phyloP scores from a whole-genome alignment of 306 rosid species.

The Cotoneaster glaucophyllus region DNA sequence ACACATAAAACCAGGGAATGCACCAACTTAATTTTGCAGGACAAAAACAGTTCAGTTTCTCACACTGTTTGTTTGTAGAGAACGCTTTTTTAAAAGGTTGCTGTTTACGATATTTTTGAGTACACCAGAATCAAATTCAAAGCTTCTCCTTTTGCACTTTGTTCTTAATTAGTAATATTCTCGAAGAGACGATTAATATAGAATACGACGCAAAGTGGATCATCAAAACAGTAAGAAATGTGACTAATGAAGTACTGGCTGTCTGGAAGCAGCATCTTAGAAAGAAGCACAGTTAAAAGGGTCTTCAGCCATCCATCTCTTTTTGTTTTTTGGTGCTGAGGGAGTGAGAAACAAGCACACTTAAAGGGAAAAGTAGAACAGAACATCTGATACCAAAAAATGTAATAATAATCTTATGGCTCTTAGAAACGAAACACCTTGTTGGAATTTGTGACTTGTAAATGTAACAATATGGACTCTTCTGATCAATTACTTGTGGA shows the following conservation, averaged over 20 bases:
- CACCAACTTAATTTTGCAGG: background rate
- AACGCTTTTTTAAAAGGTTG: background rate
- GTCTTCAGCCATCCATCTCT: background rate
- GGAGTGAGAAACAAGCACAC: background rate
- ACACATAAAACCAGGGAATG: background rate
- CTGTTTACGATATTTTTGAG: slow-evolving; percentile 19
- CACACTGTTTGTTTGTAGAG: too few species aligned
- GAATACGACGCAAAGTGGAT: background rate
- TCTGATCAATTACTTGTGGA: too few species aligned
- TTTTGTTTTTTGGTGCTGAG: background rate
- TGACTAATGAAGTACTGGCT: too few species aligned
- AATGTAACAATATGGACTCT: too few species aligned
- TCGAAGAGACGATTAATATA: background rate
- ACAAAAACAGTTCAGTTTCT: too few species aligned
- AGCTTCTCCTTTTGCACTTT: slow-evolving; percentile 14
- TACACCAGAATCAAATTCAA: slow-evolving; percentile 12
- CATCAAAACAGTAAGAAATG: background rate
- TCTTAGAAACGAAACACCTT: too few species aligned
- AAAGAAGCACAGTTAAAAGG: background rate
- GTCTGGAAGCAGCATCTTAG: background rate
- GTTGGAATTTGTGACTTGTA: too few species aligned
- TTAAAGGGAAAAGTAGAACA: background rate
- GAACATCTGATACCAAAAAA: background rate
- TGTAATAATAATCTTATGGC: too few species aligned
- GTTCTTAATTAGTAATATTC: background rate